Evolutionary conservation across 1,284 basidiomycete species (phyloP), one percentile per base, ranked within the genome.

Genomic region (Moesziomyces sp.): DNA sequence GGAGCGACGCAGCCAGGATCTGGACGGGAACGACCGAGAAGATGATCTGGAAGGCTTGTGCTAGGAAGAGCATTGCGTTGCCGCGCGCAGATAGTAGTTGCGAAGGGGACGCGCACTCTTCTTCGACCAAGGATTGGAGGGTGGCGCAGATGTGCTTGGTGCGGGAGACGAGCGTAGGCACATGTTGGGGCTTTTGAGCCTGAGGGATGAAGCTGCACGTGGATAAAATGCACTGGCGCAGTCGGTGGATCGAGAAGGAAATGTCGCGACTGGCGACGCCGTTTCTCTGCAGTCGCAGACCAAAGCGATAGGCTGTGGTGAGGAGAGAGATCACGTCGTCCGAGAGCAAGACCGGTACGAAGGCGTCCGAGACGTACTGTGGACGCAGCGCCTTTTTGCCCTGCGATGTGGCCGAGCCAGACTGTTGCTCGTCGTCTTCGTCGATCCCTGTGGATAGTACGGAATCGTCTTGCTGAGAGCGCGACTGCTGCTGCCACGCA

Each of bases 251-350:
- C 2, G 70, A 62, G 46, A 64, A 68, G 0, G 68, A 70, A 4
- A 74, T 53, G 46, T 74, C 72, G 19, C 72, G 65, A 44, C 52
- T 59, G 24, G 66, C 60, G 19, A 44, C 19, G 5, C 52, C 52
- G 18, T 38, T 58, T 3, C 64, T 46, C 45, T 64, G 64, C 30
- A 62, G 18, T 14, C 59, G 63, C 8, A 67, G 46, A 10, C 56
- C 73, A 24, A 69, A 68, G 5, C 59, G 58, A 26, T 78, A 78
- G 8, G 69, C 65, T 26, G 73, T 56, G 34, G 63, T 38, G n/a
- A 78, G 65, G 10, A 78, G 71, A 11, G 68, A 68, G 45, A 76
- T 38, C 18, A 78, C 52, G 54, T 78, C 77, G 24, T 67, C 64
- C 3, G 73, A 66, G 8, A 78, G 62, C 55, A 78, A 42, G 18